Base-by-base conservation (phyloP, 768 basidiomycete species). In the Tricholoma flavovirens region DNA sequence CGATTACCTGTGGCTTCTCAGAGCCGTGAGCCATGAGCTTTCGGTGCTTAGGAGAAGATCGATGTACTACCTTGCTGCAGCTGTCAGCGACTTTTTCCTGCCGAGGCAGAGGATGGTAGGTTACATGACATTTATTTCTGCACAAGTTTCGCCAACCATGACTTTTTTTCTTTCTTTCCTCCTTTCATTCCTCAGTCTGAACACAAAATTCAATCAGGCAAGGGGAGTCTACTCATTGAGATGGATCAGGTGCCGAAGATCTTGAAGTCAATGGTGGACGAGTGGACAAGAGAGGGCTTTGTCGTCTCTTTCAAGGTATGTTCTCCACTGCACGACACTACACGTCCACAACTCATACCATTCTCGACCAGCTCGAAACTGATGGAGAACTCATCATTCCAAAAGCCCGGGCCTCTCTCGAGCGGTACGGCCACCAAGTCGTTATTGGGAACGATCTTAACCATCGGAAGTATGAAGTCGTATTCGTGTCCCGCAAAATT, bases 171-270 rank as follows among this genome's bases (percentile, higher is more conserved):
- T 29, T 21, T n/a, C n/a, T n/a, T n/a, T n/a, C n/a, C n/a, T n/a
- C n/a, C n/a, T n/a, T n/a, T 26, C 24, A 26, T 38, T n/a, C 38
- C 29, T 0, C 64, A 97, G 96, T 88, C 93, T 1, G 93, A 93
- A 72, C 97, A 99, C 74, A 99, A 99, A 75, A 98, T 99, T 35
- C 96, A 98, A 66, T 97, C 94, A 0, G 91, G 92, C 26, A 94
- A 96, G 67, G 96, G 95, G 1, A 95, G 87, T 61, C 75, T 98
- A 22, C 82, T 84, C 46, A 90, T 98, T 55, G 95, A 98, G 70
- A 99, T 98, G 97, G 97, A 99, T 66, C 94, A 98, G 69, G 95
- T 98, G 0, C 97, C 97, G 7, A 99, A 99, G 72, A 87, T 98
- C 33, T 75, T 99, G 46, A 90, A 91, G 69, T 89, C 93, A 0